phyloP scores from a whole-genome alignment of 2,329 filamentous ascomycete species.

The Fusarium multiceps region DNA sequence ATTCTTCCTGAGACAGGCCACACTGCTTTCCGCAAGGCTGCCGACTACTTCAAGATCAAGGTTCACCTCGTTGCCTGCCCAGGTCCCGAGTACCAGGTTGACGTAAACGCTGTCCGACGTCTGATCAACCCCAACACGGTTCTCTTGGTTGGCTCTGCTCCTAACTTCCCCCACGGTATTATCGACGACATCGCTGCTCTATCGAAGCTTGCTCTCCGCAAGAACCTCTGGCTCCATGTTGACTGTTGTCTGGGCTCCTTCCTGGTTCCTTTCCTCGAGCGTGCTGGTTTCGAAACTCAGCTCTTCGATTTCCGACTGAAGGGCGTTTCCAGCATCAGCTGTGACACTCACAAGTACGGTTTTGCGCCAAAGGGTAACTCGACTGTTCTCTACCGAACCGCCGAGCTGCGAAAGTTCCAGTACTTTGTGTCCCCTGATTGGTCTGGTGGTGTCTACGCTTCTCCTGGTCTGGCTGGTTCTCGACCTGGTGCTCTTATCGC shows the following conservation, averaged over 20 bases:
- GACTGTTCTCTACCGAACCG: constrained; percentile 88
- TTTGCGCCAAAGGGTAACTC: constrained; percentile 99
- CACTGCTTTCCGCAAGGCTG: constrained; percentile 95
- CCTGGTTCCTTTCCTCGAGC: constrained; percentile 89
- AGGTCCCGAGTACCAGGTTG: constrained; percentile 85
- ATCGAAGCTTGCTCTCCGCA: constrained; percentile 82
- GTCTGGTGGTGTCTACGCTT: constrained; percentile 96
- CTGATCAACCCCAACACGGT: constrained; percentile 95
- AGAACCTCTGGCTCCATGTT: constrained; percentile 89
- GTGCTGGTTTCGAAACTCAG: constrained; percentile 90
- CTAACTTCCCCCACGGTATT: constrained; percentile 98
- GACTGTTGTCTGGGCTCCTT: constrained; percentile 98
- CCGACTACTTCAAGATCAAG: constrained; percentile 97
- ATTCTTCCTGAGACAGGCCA: constrained; percentile 95
- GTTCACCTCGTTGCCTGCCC: constrained; percentile 89
- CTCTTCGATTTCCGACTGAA: constrained; percentile 94
- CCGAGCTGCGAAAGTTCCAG: constrained; percentile 83
- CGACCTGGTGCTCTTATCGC: constrained; percentile 94
- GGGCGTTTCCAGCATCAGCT: constrained; percentile 94
- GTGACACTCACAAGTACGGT: constrained; percentile 98
- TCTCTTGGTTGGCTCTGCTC: constrained; percentile 91
- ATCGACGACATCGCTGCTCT: constrained; percentile 93
- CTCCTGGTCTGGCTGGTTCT: constrained; percentile 89
- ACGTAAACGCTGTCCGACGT: constrained; percentile 79
- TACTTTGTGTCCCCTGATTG: constrained; percentile 97